Base-by-base conservation (phyloP, 768 basidiomycete species). In the Asterophora parasitica region DNA sequence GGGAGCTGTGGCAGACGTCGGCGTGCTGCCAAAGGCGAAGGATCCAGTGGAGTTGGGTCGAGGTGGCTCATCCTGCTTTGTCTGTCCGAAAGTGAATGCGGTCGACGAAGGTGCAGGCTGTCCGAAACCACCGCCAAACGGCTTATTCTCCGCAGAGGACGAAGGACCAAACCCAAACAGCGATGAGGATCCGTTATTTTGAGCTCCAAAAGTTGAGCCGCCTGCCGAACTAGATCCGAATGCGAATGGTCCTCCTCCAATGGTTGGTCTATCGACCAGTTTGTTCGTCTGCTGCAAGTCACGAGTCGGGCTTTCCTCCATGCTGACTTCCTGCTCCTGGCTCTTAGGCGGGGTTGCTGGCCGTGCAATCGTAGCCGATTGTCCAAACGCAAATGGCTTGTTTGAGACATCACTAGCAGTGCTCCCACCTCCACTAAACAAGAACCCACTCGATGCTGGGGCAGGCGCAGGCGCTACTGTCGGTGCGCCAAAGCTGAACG, bases 251-350 rank as follows among this genome's bases (percentile, higher is more conserved):
- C 60, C 60, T 9, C 73, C 63, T 3, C 70, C 68, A 15, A 76
- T 69, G 37, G 67, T 67, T 32, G 61, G 53, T 51, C 60, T 67
- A 20, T 67, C 65, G 15, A 67, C 59, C 37, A 69, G 72, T 46
- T 67, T 68, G 33, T 53, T 62, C 12, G 73, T 78, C 17, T 66
- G 53, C 40, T 77, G 76, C 58, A 79, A 66, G 7, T 83, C 83
- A 49, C 85, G 73, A 2, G 77, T 80, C 1, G 88, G 88, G 54
- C 88, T 90, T 64, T 89, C 88, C 33, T 90, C 88, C 88, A 90
- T 90, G 47, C 67, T 77, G 54, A 85, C 77, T 50, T 87, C 87
- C 41, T 82, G 75, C 37, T 82, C 83, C 28, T 71, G 69, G 48
- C 72, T 79, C 58, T 69, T 75, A 3, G 87, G 87, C 8, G 85